A percentile compares a stretch with the other conserved stretches of the same genome.
Evolutionary conservation across 495 filamentous ascomycete species (phyloP).

Genomic region (Lepidopterella palustris): DNA sequence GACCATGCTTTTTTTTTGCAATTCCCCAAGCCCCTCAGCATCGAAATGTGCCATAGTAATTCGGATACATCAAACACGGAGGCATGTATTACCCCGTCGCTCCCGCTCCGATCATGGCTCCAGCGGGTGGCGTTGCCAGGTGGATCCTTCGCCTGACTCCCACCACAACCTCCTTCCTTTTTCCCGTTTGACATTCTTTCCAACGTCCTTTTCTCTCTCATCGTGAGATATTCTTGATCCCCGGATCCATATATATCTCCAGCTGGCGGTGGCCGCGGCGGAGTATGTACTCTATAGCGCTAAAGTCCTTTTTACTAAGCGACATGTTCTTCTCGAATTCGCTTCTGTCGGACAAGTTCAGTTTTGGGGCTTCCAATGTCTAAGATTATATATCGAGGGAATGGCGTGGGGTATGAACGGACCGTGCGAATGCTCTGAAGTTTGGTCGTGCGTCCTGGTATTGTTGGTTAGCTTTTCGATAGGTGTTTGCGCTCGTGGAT

Average conservation of each 20-base stretch:
- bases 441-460: constrained; percentile 29
- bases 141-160: background rate
- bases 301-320: constrained; percentile 83
- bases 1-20: background rate
- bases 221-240: constrained; percentile 70
- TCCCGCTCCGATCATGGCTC: background rate
- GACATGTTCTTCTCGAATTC: constrained; percentile 69
- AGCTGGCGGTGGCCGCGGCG: constrained; percentile 80
- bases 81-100: background rate
- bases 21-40: background rate
- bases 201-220: constrained; percentile 14
- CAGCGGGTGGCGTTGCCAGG: background rate
- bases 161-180: background rate
- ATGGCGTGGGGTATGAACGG: constrained; percentile 20
- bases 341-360: no score
- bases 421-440: constrained; percentile 33
- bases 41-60: background rate
- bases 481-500: background rate
- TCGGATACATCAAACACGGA: background rate
- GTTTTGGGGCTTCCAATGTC: no score
- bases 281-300: constrained; percentile 78
- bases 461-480: background rate
- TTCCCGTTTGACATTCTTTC: no score
- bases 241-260: constrained; percentile 74
- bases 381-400: no score